Conservation (phyloP, 768 basidiomycete genomes). For the Russula olivacea region DNA sequence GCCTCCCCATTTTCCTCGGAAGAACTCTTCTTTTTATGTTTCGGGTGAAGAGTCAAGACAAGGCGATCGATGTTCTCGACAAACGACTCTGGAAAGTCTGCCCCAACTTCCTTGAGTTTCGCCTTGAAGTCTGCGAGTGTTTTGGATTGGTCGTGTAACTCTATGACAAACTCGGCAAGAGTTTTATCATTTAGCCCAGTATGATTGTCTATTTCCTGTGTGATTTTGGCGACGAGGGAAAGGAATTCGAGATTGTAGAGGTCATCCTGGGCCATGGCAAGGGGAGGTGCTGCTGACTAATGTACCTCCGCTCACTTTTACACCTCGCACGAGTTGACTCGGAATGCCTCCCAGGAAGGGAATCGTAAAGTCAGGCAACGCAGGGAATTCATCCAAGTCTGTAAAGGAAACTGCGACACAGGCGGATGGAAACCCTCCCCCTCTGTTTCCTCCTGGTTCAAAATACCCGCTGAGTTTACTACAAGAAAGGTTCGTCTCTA, state of each 20-base stretch:
- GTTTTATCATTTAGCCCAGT: constrained; percentile 82
- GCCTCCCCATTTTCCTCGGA: constrained; percentile 36
- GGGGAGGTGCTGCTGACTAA: constrained; percentile 19
- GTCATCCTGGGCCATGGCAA: constrained; percentile 61
- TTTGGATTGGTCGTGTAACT: constrained; percentile 79
- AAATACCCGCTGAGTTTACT: constrained; percentile 79
- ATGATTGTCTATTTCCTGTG: constrained; percentile 90
- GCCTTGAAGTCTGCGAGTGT: constrained; percentile 74
- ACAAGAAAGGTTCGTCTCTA: constrained; percentile 56
- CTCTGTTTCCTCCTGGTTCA: constrained; percentile 76
- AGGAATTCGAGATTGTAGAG: constrained; percentile 91
- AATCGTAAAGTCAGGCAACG: constrained; percentile 83
- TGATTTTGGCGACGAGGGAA: constrained; percentile 85
- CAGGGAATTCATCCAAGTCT: constrained; percentile 76
- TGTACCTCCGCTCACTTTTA: not conserved
- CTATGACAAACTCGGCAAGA: constrained; percentile 91
- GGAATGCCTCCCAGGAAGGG: constrained; percentile 64
- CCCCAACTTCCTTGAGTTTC: constrained; percentile 69
- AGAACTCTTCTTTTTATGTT: constrained; percentile 75
- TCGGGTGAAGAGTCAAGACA: constrained; percentile 91
- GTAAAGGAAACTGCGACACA: constrained; percentile 24
- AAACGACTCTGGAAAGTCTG: constrained; percentile 85
- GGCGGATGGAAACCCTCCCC: constrained; percentile 33
- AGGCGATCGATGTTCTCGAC: constrained; percentile 91
- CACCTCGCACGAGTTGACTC: not conserved